phyloP scores from a whole-genome alignment of 495 filamentous ascomycete species.

The Bryoglossum gracile region DNA sequence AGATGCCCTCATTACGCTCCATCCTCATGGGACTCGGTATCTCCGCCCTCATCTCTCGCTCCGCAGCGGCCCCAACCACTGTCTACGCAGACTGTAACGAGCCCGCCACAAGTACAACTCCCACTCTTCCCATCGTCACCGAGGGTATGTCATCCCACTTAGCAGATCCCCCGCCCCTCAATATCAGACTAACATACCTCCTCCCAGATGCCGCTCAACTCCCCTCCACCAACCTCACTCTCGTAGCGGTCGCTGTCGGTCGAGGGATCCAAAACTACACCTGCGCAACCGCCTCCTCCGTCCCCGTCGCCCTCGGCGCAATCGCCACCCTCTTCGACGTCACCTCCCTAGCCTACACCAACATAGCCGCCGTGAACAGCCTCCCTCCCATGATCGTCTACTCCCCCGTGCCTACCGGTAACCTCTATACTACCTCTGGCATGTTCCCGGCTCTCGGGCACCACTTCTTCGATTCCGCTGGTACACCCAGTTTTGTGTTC shows the following conservation, averaged over 20 bases:
- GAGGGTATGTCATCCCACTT: conserved; percentile 3
- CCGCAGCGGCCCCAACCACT: background rate
- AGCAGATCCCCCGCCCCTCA: background rate
- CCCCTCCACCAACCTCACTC: conserved; percentile 29
- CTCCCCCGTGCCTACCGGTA: conserved; percentile 27
- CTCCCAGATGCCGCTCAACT: conserved; percentile 17
- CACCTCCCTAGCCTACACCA: conserved; percentile 13
- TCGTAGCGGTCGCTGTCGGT: conserved; percentile 60
- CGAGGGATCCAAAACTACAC: conserved; percentile 77
- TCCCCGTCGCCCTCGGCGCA: conserved; percentile 46
- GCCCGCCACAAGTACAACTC: background rate
- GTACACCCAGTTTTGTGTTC: conserved; percentile 54
- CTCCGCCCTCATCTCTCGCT: conserved; percentile 3
- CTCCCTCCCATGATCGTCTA: conserved; percentile 33
- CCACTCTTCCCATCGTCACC: conserved; percentile 11
- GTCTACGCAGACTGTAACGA: background rate
- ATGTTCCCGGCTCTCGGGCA: conserved; percentile 41
- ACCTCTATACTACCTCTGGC: background rate
- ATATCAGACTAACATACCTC: conserved; percentile 1
- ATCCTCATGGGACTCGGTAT: conserved; percentile 13
- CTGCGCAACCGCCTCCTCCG: conserved; percentile 37
- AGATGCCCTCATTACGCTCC: conserved; percentile 16
- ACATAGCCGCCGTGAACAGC: conserved; percentile 25
- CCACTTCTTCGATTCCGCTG: conserved; percentile 54
- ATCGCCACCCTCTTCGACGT: conserved; percentile 52